Evolutionary conservation across 192 early-diverging fungal species (phyloP).

Genomic region (Coemansia sp.): DNA sequence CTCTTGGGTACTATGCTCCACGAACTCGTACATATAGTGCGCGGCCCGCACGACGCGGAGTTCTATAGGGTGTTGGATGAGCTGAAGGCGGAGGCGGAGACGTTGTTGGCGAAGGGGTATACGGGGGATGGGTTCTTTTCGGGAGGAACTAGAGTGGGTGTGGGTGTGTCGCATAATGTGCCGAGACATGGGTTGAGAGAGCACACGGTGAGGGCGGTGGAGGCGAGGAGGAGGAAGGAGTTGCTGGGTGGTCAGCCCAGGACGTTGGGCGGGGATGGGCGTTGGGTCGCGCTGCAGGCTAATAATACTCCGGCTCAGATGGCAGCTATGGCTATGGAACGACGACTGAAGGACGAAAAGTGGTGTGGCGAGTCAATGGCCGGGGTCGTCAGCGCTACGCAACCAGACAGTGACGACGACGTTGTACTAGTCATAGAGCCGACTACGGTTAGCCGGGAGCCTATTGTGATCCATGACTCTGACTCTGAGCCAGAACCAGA

Average conservation of each 20-base stretch:
- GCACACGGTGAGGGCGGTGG: slow-evolving; percentile 15
- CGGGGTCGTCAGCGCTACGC: slow-evolving; percentile 12
- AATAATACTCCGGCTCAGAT: slow-evolving; percentile 36
- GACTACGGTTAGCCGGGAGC: background rate
- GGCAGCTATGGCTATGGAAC: slow-evolving; percentile 41
- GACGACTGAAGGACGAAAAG: slow-evolving; percentile 35
- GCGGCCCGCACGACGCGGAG: slow-evolving; percentile 32
- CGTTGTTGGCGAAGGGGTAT: slow-evolving; percentile 37
- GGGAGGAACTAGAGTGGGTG: slow-evolving; percentile 23
- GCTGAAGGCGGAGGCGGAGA: slow-evolving; percentile 33
- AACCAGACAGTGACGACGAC: slow-evolving; percentile 17
- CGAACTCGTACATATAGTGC: slow-evolving; percentile 50
- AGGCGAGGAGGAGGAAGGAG: slow-evolving; percentile 12
- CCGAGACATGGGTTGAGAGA: slow-evolving; percentile 27
- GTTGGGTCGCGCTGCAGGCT: slow-evolving; percentile 8
- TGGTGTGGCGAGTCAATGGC: slow-evolving; percentile 40
- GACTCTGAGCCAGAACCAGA: slow-evolving; percentile 25
- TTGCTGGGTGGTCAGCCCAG: slow-evolving; percentile 21
- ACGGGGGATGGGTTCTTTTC: slow-evolving; percentile 48
- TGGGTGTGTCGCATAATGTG: slow-evolving; percentile 24
- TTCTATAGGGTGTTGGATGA: slow-evolving; percentile 42
- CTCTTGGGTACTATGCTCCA: slow-evolving; percentile 53
- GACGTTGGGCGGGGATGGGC: background rate
- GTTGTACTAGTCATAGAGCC: background rate
- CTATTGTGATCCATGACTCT: slow-evolving; percentile 27